Conservation (phyloP, 1,284 basidiomycete genomes). For the Irpex sp. region DNA sequence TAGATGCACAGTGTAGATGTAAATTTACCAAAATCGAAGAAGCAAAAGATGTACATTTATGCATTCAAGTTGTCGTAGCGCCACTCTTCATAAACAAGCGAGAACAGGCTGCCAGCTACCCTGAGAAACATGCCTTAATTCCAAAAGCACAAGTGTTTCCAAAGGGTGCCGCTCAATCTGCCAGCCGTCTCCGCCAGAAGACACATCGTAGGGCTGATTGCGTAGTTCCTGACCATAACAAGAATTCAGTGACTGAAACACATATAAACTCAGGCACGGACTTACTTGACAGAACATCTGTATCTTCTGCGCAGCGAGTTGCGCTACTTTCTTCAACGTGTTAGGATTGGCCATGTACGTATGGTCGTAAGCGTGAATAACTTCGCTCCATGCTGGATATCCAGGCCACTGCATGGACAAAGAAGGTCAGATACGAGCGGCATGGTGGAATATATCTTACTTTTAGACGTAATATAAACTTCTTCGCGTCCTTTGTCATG, state of each 20-base stretch:
- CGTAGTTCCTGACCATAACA: neutral
- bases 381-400: neutral
- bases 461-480: neutral
- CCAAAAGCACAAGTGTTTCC: constrained; percentile 5
- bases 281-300: neutral
- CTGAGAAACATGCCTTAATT: constrained; percentile 4
- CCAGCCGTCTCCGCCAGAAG: neutral
- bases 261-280: neutral
- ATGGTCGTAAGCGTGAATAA: neutral
- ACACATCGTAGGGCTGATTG: neutral
- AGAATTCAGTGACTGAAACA: neutral
- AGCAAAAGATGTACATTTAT: too few species aligned
- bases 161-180: neutral
- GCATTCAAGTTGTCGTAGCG: too few species aligned
- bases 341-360: neutral
- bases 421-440: neutral
- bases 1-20: too few species aligned
- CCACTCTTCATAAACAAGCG: neutral
- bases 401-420: neutral
- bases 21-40: too few species aligned
- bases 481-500: neutral
- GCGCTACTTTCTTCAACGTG: neutral
- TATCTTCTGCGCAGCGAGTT: neutral
- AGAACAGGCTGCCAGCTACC: constrained; percentile 12
- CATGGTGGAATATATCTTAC: neutral